Conservation (phyloP, 2,329 filamentous ascomycete species). For the Teratosphaeria destructans region DNA sequence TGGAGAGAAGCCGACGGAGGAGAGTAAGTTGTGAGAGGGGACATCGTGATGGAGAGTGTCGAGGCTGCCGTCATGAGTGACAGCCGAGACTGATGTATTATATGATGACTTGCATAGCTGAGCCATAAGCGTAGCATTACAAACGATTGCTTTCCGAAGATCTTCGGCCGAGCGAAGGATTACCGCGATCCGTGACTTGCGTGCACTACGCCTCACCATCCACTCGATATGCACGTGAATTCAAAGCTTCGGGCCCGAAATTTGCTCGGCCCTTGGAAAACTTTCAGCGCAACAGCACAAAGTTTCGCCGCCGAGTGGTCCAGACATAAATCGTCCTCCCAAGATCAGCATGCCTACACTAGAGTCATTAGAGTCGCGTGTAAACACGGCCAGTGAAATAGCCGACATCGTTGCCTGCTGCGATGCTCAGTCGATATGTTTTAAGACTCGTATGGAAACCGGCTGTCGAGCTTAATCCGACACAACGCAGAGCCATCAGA, state of each 20-base stretch:
- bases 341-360: not conserved
- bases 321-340: not conserved
- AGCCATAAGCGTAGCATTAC: not conserved
- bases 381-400: not conserved
- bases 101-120: not conserved
- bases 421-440: too few species aligned
- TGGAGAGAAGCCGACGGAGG: slow-evolving; percentile 43
- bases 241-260: not conserved
- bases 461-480: too few species aligned
- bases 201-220: too few species aligned
- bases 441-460: too few species aligned
- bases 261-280: not conserved
- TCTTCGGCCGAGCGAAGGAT: not conserved
- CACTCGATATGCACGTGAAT: not conserved
- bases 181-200: too few species aligned
- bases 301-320: not conserved
- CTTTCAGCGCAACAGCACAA: not conserved
- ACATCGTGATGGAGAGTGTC: too few species aligned
- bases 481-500: too few species aligned
- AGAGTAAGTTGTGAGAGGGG: not conserved
- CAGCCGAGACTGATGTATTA: not conserved
- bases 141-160: slow-evolving; percentile 1
- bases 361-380: not conserved
- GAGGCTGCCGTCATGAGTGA: not conserved
- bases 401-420: too few species aligned